Conservation (phyloP, 208 protist species). For the Wallacemonas collosoma region DNA sequence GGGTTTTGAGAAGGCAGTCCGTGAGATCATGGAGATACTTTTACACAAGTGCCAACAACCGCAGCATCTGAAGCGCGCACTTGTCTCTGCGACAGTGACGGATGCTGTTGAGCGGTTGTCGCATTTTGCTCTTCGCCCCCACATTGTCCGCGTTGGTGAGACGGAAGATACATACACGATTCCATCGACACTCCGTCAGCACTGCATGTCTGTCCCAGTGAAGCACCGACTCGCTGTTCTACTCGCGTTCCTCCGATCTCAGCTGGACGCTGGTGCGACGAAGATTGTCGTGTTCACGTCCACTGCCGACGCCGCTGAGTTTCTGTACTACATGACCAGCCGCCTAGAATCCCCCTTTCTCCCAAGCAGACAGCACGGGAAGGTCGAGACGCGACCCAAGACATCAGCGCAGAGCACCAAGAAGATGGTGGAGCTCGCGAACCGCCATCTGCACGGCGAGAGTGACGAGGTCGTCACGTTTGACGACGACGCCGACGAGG, state of each 20-base stretch:
- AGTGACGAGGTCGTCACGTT: conserved; percentile 60
- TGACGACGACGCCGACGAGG: conserved; percentile 93
- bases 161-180: conserved; percentile 77
- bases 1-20: conserved; percentile 98
- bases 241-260: conserved; percentile 82
- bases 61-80: conserved; percentile 96
- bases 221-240: conserved; percentile 94
- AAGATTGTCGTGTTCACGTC: conserved; percentile 98
- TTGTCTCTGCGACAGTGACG: conserved; percentile 97
- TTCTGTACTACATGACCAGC: conserved; percentile 95
- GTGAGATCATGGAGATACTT: conserved; percentile 95
- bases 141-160: conserved; percentile 63
- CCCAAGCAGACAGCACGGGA: conserved; percentile 18
- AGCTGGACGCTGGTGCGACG: conserved; percentile 94
- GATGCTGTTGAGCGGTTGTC: conserved; percentile 87
- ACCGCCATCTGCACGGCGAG: conserved; percentile 44
- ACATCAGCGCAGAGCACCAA: conserved; percentile 25
- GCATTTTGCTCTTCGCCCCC: conserved; percentile 78
- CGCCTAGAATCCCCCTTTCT: conserved; percentile 71
- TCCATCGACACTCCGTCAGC: conserved; percentile 74
- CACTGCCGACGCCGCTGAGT: conserved; percentile 97
- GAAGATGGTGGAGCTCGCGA: conserved; percentile 58
- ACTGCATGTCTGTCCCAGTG: conserved; percentile 74
- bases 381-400: conserved; percentile 15
- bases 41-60: conserved; percentile 52